These are phyloP conservation scores for Punica granatum DNA, from an alignment of 345 rosid genomes.

Conservation along the genomic window DNA sequence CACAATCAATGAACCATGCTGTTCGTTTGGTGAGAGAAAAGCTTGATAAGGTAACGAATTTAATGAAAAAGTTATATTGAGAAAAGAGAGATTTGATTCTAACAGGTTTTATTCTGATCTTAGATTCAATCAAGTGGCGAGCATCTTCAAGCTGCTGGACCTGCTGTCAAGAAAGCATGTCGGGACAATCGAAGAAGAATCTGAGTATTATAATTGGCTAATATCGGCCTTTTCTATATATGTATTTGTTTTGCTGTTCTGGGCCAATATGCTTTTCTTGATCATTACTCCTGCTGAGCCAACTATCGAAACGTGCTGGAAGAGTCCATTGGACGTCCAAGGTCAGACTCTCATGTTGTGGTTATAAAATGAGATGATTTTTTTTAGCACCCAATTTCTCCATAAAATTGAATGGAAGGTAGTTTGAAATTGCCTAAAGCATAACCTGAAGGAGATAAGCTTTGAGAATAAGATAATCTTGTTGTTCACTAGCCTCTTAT, in stretches of 20 bases:
- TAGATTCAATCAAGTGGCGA: constrained; percentile 58
- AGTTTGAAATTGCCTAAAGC: no score
- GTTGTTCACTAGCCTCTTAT: no score
- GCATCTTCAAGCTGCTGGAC: constrained; percentile 26
- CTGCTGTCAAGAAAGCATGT: constrained; percentile 51
- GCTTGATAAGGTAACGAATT: constrained; percentile 58
- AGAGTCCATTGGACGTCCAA: no score
- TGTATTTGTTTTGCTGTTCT: neutral
- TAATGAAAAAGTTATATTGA: neutral
- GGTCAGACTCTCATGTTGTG: no score
- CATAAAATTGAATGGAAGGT: no score
- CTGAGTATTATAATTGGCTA: constrained; percentile 12
- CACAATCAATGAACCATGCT: constrained; percentile 77
- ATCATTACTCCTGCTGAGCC: neutral
- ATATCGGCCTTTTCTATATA: neutral
- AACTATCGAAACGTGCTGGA: neutral
- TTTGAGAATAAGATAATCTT: no score
- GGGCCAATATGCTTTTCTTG: neutral
- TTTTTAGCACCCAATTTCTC: no score
- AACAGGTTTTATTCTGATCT: constrained; percentile 1
- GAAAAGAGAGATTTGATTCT: neutral
- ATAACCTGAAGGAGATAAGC: no score
- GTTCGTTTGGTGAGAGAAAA: constrained; percentile 66
- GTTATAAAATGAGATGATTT: no score
- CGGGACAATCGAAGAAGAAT: constrained; percentile 74